Evolutionary conservation across 345 rosid species (phyloP).

Genomic region (Triadica sebifera): DNA sequence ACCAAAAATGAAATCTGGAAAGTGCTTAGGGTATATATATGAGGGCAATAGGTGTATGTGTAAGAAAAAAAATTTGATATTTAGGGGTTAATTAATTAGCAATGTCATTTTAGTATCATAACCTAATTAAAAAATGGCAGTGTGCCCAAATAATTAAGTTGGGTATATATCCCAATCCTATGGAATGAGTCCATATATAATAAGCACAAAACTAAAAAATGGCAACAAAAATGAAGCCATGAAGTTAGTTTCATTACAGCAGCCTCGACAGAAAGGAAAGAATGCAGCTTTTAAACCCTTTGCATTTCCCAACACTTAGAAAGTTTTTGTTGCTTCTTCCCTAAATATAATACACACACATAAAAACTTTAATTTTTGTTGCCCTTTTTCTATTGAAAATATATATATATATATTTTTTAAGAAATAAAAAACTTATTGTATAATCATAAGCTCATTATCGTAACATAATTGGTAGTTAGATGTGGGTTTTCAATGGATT

Average conservation of each 20-base stretch:
- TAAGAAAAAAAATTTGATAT: too few relatives aligned
- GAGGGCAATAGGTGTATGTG: too few relatives aligned
- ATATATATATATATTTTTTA: too few relatives aligned
- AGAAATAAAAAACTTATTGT: background rate
- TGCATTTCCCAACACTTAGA: constrained; percentile 58
- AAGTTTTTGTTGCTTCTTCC: constrained; percentile 32
- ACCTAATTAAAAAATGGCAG: background rate
- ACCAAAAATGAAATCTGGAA: too few relatives aligned
- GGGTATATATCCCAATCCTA: background rate
- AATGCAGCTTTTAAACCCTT: constrained; percentile 66
- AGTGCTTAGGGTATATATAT: too few relatives aligned
- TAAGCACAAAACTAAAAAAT: constrained; percentile 41
- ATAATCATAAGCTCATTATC: constrained; percentile 50
- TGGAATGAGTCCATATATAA: constrained; percentile 31
- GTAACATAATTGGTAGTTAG: constrained; percentile 20
- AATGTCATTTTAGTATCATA: too few relatives aligned
- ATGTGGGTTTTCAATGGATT: background rate
- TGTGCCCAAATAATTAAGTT: constrained; percentile 18
- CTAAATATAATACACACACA: background rate
- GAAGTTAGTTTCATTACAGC: constrained; percentile 47
- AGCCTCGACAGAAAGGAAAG: constrained; percentile 93
- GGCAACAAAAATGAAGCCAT: background rate
- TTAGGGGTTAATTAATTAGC: too few relatives aligned
- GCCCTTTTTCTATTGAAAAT: too few relatives aligned
- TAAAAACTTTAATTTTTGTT: background rate